A percentile compares a stretch with the other conserved stretches of the same genome.
Conservation (phyloP, 2,329 filamentous ascomycete species). For the Macroventuria anomochaeta region DNA sequence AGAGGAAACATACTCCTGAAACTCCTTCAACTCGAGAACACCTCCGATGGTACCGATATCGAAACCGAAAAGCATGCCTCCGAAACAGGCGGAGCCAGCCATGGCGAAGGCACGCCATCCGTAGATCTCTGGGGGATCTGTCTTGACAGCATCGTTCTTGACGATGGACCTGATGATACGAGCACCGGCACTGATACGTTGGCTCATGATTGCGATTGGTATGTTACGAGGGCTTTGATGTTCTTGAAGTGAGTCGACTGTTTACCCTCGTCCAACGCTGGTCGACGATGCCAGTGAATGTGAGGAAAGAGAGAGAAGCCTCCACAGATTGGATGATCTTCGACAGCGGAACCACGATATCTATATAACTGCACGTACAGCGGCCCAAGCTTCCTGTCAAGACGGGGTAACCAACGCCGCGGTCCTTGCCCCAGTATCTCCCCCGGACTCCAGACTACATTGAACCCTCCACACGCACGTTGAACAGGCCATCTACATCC, state of each 20-base stretch:
- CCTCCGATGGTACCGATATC: constrained; percentile 73
- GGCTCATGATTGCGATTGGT: constrained; percentile 12
- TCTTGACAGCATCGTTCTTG: constrained; percentile 74
- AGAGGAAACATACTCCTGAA: constrained; percentile 56
- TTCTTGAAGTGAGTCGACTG: not conserved
- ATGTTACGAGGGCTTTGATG: not conserved
- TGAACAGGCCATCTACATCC: constrained; percentile 10
- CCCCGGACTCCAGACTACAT: constrained; percentile 21
- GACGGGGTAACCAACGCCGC: constrained; percentile 32
- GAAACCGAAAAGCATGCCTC: constrained; percentile 71
- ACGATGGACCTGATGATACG: constrained; percentile 63
- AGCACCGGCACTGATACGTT: constrained; percentile 30
- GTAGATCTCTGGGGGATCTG: constrained; percentile 71
- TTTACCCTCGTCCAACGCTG: constrained; percentile 15
- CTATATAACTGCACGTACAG: constrained; percentile 35
- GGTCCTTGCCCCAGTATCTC: constrained; percentile 19
- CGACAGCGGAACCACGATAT: constrained; percentile 17
- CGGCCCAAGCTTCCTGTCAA: constrained; percentile 34
- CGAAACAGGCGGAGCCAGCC: constrained; percentile 71
- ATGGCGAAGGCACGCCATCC: constrained; percentile 72
- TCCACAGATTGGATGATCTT: constrained; percentile 30
- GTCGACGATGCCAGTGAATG: constrained; percentile 19
- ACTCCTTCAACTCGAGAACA: constrained; percentile 66
- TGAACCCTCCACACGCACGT: constrained; percentile 24
- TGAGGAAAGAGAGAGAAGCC: constrained; percentile 20